Evolutionary conservation across 768 basidiomycete species (phyloP), one percentile per base, ranked within the genome.

Genomic region (Xanthoconium stramineum): DNA sequence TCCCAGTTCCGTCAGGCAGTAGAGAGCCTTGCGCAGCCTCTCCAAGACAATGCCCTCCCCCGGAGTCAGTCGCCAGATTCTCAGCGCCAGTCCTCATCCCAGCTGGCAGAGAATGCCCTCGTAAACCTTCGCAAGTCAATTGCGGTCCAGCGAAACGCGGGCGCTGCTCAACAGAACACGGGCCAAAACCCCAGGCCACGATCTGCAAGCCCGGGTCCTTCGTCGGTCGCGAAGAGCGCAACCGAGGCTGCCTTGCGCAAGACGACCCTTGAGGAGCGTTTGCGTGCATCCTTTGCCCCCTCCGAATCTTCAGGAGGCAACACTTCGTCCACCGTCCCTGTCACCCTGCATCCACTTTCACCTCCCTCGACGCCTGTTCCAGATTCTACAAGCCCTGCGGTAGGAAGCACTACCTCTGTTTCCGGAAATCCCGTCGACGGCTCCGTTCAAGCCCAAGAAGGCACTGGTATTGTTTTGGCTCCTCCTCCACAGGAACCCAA

Each of bases 1-100:
- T 85, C 81, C 46, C 84, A 86, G 64, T 82, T 89, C 67, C 80
- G 81, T 38, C 83, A 86, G 55, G 86, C 85, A 57, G 85, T 92
- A 17, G 90, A 91, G 68, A 82, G 75, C 49, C 72, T 90, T 36
- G 83, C 85, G 19, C 80, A 82, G 46, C 76, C 75, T 48, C 64
- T 51, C 50, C 76, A 75, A 53, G 73, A 74, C 58, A 48, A 60
- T 51, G 49, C 61, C 24, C 50, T 43, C 24, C 62, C 70, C 20
- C 74, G 75, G 29, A 72, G 79, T 37, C 70, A 69, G 57, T 77
- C 82, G 9, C 65, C 65, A 32, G 74, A 76, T 45, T 35, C 62
- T 52, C 58, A 62, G 14, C 53, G 57, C 50, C 64, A 76, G 36
- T 76, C 82, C 7, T 77, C 85, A 7, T 68, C 74, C 33, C 82